Percentiles rank a stretch among this genome's conserved stretches.
Evolutionary conservation across 2,329 filamentous ascomycete species (phyloP).

Genomic region (Aspergillus sp.): DNA sequence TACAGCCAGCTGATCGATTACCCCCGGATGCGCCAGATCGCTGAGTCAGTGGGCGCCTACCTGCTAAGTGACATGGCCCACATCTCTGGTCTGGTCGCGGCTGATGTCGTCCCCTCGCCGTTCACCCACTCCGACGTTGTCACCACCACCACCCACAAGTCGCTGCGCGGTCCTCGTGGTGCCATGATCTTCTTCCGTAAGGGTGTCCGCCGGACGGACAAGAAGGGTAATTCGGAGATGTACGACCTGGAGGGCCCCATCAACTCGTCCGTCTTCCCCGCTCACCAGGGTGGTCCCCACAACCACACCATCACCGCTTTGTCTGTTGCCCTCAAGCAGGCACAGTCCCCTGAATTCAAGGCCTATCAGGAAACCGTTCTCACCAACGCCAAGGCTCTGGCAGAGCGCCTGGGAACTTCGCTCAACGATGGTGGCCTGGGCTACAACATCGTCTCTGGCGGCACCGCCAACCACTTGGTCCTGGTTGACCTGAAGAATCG

Average conservation of each 20-base stretch:
- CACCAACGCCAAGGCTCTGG: slow-evolving; percentile 85
- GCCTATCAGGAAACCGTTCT: slow-evolving; percentile 90
- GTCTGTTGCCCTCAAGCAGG: slow-evolving; percentile 91
- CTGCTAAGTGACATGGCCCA: slow-evolving; percentile 97
- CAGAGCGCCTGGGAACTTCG: slow-evolving; percentile 63
- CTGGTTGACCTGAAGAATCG: slow-evolving; percentile 86
- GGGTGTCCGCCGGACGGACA: slow-evolving; percentile 85
- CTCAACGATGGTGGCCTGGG: slow-evolving; percentile 64
- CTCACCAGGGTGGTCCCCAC: slow-evolving; percentile 96
- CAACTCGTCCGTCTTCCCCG: slow-evolving; percentile 98
- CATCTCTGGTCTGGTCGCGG: slow-evolving; percentile 92
- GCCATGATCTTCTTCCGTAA: slow-evolving; percentile 99
- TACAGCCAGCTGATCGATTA: slow-evolving; percentile 99
- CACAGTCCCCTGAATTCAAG: slow-evolving; percentile 82
- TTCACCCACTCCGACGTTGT: slow-evolving; percentile 93
- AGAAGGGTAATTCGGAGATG: slow-evolving; percentile 79
- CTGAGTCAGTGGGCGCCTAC: slow-evolving; percentile 88
- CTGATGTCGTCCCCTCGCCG: slow-evolving; percentile 85
- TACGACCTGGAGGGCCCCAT: slow-evolving; percentile 95
- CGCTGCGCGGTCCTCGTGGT: slow-evolving; percentile 89
- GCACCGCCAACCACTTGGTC: slow-evolving; percentile 97
- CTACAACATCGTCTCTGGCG: slow-evolving; percentile 91
- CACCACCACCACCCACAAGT: slow-evolving; percentile 99
- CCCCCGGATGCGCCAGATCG: slow-evolving; percentile 89
- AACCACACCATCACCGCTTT: slow-evolving; percentile 99